Evolutionary conservation across 345 rosid genomes (phyloP), one percentile per base, ranked within the genome.

Genomic region (Schrenkiella parvula): DNA sequence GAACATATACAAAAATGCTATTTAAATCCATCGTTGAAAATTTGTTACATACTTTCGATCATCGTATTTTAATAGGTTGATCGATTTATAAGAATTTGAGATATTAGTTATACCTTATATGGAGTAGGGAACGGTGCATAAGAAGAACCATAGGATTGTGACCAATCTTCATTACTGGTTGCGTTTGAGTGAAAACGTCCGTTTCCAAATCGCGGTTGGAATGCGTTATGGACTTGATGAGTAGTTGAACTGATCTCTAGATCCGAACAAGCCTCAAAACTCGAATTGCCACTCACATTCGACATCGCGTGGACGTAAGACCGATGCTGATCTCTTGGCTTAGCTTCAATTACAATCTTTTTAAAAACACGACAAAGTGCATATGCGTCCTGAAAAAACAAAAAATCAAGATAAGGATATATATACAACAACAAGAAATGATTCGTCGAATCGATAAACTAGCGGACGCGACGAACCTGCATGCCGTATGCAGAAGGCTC

Each of bases 301-400:
- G 80, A 42, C 64, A 60, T 77, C 0, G 58, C 38, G 9, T 71
- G 73, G 57, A 77, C 69, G 15, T 77, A 77, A 43, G 73, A 42
- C 48, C 76, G 67, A 52, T 71, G 76, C 23, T 71, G 73, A 57
- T 77, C 80, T 64, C 77, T 59, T 32, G 80, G 77, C 31, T 77
- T 77, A 38, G 76, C 68, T 51, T 71, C 77, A 25, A 71, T 65
- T 39, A 77, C 72, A 52, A 66, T 58, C 56, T 78, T 78, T 17
- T 78, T 78, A 9, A 78, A 78, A 22, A 78, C 80, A 8, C 80
- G 80, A 66, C 80, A 78, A 41, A 78, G 78, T 60, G 80, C 80
- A 67, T 78, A 78, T 10, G 80, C 59, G 47, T 78, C 80, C 80
- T 77, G 51, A 15, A 59, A 59, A 53, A 44, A 10, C n/a, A 4